Percentiles rank a stretch among this genome's conserved stretches.
phyloP scores from a whole-genome alignment of 2,329 filamentous ascomycete genomes.

The Daldinia sp. region DNA sequence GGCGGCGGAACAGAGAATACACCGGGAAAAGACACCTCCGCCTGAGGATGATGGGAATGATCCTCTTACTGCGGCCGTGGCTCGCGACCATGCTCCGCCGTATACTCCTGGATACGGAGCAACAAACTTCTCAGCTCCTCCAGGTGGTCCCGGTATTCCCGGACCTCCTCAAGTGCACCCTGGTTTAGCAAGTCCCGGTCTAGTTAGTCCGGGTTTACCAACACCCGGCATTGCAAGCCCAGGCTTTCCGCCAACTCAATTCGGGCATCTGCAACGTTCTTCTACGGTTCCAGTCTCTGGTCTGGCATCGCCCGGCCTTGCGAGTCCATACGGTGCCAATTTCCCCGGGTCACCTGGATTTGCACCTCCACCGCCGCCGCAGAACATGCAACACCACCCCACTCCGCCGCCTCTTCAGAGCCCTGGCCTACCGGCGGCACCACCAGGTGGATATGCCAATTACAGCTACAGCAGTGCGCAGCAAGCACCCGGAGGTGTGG shows the following conservation, averaged over 20 bases:
- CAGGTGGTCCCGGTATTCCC: conserved; percentile 56
- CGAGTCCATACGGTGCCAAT: conserved; percentile 59
- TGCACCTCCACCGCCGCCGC: conserved; percentile 48
- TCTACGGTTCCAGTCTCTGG: conserved; percentile 62
- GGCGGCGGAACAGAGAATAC: conserved; percentile 76
- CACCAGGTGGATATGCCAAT: conserved; percentile 68
- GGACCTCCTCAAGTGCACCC: conserved; percentile 52
- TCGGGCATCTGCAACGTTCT: conserved; percentile 60
- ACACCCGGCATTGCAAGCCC: conserved; percentile 59
- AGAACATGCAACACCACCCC: conserved; percentile 46
- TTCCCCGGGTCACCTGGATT: conserved; percentile 61
- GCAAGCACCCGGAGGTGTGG: conserved; percentile 43
- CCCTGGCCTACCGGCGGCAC: conserved; percentile 56
- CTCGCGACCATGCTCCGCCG: conserved; percentile 66
- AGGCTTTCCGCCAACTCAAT: conserved; percentile 59
- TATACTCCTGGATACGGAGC: conserved; percentile 63
- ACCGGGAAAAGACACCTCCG: conserved; percentile 83
- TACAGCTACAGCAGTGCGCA: conserved; percentile 58
- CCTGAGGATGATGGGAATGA: conserved; percentile 74
- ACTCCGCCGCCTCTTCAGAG: conserved; percentile 52
- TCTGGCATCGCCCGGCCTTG: conserved; percentile 56
- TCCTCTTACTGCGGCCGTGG: conserved; percentile 69
- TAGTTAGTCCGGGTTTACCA: conserved; percentile 49
- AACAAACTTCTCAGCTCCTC: conserved; percentile 56
- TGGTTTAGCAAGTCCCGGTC: conserved; percentile 36